Evolutionary conservation across 441 rosid species (phyloP).

Genomic region (Adansonia gregorii): DNA sequence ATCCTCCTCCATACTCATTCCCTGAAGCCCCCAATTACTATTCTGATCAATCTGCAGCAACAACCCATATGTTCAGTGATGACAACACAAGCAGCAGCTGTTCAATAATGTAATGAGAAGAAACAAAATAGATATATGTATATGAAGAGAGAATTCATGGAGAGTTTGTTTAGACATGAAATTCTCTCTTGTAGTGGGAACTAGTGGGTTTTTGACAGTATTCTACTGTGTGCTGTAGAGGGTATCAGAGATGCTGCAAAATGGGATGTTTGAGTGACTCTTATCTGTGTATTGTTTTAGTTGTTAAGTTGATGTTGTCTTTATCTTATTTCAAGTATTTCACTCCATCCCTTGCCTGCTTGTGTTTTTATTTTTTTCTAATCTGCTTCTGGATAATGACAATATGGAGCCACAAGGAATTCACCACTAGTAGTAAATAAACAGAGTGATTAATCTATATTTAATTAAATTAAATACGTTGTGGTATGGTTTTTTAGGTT

Average conservation of each 20-base stretch:
- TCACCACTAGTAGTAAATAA: background rate
- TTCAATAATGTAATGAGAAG: slow-evolving; percentile 49
- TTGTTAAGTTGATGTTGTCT: slow-evolving; percentile 27
- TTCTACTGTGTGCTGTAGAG: slow-evolving; percentile 20
- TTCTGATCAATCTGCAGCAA: slow-evolving; percentile 36
- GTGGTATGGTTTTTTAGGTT: background rate
- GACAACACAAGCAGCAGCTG: slow-evolving; percentile 56
- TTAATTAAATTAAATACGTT: background rate
- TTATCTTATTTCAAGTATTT: background rate
- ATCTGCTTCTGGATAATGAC: slow-evolving; percentile 17
- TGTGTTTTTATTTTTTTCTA: background rate
- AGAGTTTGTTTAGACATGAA: slow-evolving; percentile 22
- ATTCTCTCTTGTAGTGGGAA: slow-evolving; percentile 27
- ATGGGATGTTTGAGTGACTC: slow-evolving; percentile 28
- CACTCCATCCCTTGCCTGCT: background rate
- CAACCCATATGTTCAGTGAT: slow-evolving; percentile 52
- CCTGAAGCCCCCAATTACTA: slow-evolving; percentile 41
- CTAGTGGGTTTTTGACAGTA: slow-evolving; percentile 20
- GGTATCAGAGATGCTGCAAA: background rate
- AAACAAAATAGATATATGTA: background rate
- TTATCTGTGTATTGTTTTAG: slow-evolving; percentile 33
- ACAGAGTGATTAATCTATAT: background rate
- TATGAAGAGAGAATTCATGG: background rate
- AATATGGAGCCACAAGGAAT: background rate
- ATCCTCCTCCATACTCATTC: slow-evolving; percentile 43